Evolutionary conservation across 495 filamentous ascomycete species (phyloP).

Genomic region (Xanthoparmelia taractica): DNA sequence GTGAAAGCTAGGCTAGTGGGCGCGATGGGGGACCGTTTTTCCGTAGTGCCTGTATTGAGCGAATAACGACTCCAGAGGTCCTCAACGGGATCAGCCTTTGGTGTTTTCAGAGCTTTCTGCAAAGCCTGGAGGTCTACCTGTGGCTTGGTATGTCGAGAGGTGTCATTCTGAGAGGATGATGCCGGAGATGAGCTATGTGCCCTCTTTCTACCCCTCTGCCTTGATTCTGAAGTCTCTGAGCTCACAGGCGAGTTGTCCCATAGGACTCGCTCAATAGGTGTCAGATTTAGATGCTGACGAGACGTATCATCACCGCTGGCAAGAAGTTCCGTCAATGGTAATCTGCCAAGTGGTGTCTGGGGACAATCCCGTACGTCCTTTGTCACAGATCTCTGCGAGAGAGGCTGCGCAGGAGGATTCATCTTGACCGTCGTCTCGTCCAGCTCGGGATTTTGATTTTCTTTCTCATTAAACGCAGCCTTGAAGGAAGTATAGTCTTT

Average conservation of each 20-base stretch:
- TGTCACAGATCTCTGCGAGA: slow-evolving; percentile 28
- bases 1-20: slow-evolving; percentile 35
- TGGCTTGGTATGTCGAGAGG: slow-evolving; percentile 37
- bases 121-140: slow-evolving; percentile 45
- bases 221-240: slow-evolving; percentile 37
- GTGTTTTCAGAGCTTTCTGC: slow-evolving; percentile 56
- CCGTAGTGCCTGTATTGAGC: slow-evolving; percentile 27
- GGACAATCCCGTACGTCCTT: slow-evolving; percentile 46
- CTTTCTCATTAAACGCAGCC: slow-evolving; percentile 29
- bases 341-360: slow-evolving; percentile 64
- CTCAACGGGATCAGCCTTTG: slow-evolving; percentile 70
- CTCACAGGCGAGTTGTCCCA: slow-evolving; percentile 55
- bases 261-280: slow-evolving; percentile 65
- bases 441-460: slow-evolving; percentile 18
- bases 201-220: slow-evolving; percentile 54
- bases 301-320: slow-evolving; percentile 58
- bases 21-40: slow-evolving; percentile 32
- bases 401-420: slow-evolving; percentile 28
- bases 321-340: slow-evolving; percentile 75
- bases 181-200: slow-evolving; percentile 73
- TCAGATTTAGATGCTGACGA: slow-evolving; percentile 37
- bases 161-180: slow-evolving; percentile 57
- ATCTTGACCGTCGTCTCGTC: slow-evolving; percentile 35
- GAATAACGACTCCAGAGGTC: slow-evolving; percentile 80
- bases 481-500: slow-evolving; percentile 17